Evolutionary conservation across 768 basidiomycete genomes (phyloP).

Genomic region (Suillus luteus): DNA sequence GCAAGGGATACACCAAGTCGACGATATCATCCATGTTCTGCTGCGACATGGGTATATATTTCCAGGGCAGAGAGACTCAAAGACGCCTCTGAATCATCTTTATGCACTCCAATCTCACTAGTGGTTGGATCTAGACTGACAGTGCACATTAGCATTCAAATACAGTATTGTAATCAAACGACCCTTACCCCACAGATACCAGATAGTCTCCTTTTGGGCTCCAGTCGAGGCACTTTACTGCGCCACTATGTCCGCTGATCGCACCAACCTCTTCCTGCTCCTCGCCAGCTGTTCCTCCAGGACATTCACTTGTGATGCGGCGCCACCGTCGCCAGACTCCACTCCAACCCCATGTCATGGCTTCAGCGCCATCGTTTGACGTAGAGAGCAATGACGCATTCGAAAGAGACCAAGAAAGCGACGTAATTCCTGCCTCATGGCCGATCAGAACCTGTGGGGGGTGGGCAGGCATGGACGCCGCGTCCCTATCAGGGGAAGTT

Average conservation of each 20-base stretch:
- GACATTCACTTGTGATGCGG: conserved; percentile 30
- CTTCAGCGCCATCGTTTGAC: conserved; percentile 67
- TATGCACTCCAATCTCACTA: conserved; percentile 35
- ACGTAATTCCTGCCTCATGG: too few relatives aligned
- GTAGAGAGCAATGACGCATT: conserved; percentile 73
- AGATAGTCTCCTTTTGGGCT: conserved; percentile 85
- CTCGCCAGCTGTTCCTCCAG: conserved; percentile 35
- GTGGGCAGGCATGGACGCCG: too few relatives aligned
- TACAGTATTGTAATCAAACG: background rate
- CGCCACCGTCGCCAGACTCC: conserved; percentile 93
- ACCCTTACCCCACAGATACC: conserved; percentile 75
- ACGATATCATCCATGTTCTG: conserved; percentile 65
- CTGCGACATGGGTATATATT: conserved; percentile 41
- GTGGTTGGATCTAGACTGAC: conserved; percentile 68
- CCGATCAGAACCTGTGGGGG: too few relatives aligned
- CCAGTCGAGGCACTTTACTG: conserved; percentile 84
- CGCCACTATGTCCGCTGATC: conserved; percentile 80
- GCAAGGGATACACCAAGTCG: conserved; percentile 39
- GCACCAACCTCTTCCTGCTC: conserved; percentile 80
- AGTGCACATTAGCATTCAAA: conserved; percentile 10
- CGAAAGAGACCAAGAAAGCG: too few relatives aligned
- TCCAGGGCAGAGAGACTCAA: conserved; percentile 36
- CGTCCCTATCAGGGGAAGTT: too few relatives aligned
- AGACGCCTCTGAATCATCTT: conserved; percentile 36
- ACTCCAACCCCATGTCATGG: conserved; percentile 89